Evolutionary conservation across 1,284 basidiomycete genomes (phyloP).

Genomic region (Trichosporon faecale): DNA sequence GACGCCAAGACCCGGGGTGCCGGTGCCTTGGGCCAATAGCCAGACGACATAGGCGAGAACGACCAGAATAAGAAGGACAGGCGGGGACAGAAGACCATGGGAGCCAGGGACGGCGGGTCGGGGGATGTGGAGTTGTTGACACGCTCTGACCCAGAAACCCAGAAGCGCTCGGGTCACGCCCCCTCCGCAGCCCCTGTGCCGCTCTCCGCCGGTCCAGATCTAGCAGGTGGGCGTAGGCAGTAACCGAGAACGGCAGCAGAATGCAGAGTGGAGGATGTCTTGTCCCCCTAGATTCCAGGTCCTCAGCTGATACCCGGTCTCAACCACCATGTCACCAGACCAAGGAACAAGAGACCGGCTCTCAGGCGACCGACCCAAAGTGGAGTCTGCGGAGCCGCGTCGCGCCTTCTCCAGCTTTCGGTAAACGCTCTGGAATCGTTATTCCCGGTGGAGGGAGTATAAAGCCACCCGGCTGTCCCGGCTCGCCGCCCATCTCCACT

Average conservation of each 20-base stretch:
- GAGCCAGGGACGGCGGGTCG: neutral
- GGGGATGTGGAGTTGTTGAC: neutral
- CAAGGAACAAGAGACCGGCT: neutral
- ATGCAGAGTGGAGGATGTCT: neutral
- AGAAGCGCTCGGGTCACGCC: neutral
- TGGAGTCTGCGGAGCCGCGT: neutral
- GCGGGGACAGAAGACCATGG: neutral
- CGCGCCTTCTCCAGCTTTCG: neutral
- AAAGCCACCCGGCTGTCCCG: neutral
- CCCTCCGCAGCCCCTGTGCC: too few relatives aligned
- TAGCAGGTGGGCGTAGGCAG: neutral
- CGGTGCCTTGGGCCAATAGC: neutral
- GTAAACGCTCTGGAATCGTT: neutral
- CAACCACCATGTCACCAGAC: neutral
- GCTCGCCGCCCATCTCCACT: neutral
- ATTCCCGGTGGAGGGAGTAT: neutral
- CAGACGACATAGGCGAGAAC: neutral
- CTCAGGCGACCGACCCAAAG: neutral
- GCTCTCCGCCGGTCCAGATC: neutral
- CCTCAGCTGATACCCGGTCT: neutral
- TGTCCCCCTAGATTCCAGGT: neutral
- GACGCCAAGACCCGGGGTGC: constrained; percentile 2
- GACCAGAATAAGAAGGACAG: neutral
- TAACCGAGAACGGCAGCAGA: neutral
- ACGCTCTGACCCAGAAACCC: neutral